Evolutionary conservation across 106 monocot species (phyloP), one percentile per base, ranked within the genome.

Genomic region (Narthecium ossifragum): DNA sequence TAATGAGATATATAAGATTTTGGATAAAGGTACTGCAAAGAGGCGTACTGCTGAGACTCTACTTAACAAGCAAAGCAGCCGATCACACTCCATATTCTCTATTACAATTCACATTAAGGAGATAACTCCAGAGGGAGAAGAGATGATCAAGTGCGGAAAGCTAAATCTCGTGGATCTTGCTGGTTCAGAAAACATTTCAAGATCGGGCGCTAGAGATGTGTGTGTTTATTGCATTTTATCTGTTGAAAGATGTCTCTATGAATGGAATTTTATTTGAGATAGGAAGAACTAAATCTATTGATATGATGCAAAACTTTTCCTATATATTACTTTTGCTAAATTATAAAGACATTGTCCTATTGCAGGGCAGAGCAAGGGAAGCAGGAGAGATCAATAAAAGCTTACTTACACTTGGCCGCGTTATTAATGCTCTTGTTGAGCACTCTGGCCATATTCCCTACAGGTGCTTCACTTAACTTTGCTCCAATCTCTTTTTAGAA

Each of bases 351-450:
- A 33, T 69, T 6, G 59, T 49, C 20, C 37, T 29, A 63, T 58
- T 80, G 20, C 86, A 96, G 96, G 85, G 85, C 7, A 90, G 96
- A 73, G 93, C 93, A 53, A 89, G 93, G 69, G 93, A 94, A 76
- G 89, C 93, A 61, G 93, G 93, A 32, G 93, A 96, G 60, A 96
- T 96, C 29, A 96, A 96, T 58, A 96, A 96, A 79, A 96, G 96
- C 63, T 80, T 96, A 63, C 96, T 96, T 59, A 96, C 96, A 37
- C 90, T 96, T 46, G 96, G 96, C 3, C 85, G 96, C 34, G 86
- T 90, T 22, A 96, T 96, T 57, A 96, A 96, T 85, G 62, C 96
- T 48, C 86, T 96, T 33, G 90, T 96, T 8, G 96, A 90, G 47
- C 96, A 96, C 53, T 96, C 96, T 59, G 90, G 86, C 46, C 96